A percentile compares a stretch with the other conserved stretches of the same genome.
Conservation (phyloP, 1,284 basidiomycete species). For the Malassezia sp. region DNA sequence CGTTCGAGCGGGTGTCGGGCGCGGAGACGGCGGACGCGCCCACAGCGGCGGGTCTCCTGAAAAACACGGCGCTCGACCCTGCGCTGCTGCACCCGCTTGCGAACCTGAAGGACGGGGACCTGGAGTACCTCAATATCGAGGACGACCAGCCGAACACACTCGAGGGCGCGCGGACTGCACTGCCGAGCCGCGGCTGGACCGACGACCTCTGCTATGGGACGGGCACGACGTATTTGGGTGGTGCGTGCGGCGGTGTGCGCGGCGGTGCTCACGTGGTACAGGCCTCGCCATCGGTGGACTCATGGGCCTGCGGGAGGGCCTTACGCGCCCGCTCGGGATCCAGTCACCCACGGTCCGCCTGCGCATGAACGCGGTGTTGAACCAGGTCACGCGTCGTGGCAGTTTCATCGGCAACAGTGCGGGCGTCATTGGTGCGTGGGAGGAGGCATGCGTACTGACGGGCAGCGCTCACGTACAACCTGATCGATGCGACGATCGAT, state of each 20-base stretch:
- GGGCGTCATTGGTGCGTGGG: constrained; percentile 88
- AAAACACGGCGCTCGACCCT: constrained; percentile 69
- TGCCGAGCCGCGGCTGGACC: constrained; percentile 74
- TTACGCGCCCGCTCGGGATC: constrained; percentile 62
- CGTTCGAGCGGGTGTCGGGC: constrained; percentile 49
- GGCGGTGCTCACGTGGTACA: too few species aligned
- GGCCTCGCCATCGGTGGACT: constrained; percentile 84
- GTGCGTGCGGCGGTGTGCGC: too few species aligned
- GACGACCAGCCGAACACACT: constrained; percentile 38
- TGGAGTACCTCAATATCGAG: constrained; percentile 46
- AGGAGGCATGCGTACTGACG: too few species aligned
- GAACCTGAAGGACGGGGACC: constrained; percentile 37
- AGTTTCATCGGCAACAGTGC: constrained; percentile 97
- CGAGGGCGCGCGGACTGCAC: constrained; percentile 41
- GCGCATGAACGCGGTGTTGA: constrained; percentile 90
- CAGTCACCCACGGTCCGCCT: constrained; percentile 54
- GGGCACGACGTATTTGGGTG: constrained; percentile 93
- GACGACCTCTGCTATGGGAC: constrained; percentile 99
- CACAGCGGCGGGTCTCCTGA: constrained; percentile 85
- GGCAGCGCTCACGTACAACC: constrained; percentile 93
- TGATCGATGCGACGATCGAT: constrained; percentile 87
- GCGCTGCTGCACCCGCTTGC: constrained; percentile 59
- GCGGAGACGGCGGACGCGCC: constrained; percentile 74
- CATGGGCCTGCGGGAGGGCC: constrained; percentile 92
- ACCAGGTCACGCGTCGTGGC: constrained; percentile 88